Evolutionary conservation across 2,329 filamentous ascomycete genomes (phyloP), one percentile per base, ranked within the genome.

Genomic region (Talaromyces rugulosus): DNA sequence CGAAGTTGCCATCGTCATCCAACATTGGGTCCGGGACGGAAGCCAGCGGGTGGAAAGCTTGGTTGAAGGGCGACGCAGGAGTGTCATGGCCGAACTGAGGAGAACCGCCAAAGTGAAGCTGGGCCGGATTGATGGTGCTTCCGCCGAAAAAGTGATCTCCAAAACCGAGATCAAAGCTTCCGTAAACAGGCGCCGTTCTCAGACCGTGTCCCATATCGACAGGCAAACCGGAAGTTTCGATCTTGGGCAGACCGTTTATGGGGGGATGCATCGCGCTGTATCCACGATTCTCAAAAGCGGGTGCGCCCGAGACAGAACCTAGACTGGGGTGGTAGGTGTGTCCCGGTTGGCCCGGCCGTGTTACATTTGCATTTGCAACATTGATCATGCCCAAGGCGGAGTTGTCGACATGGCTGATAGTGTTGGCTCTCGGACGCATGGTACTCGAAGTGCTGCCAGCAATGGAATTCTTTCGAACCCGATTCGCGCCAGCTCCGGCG

Each of bases 381-480:
- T 65, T 65, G 12, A 73, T 67, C 77, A 95, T 85, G 68, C 89
- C 90, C 74, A 96, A 85, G 47, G 88, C 86, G 59, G 83, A 82
- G 62, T 86, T 85, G 73, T 97, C 95, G 61, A 98, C 87, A 75
- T 98, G 93, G 72, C 93, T 95, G 71, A 99, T 96, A 42, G 95
- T 99, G 74, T 98, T 98, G 60, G 95, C 94, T 69, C 95, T 84
- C 27, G 94, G 95, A 66, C 95, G 85, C 86, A 94, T 93, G 59
- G 83, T 81, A 59, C 78, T 81, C 34, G 79, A 74, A 57, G 78
- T 82, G 27, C 33, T 36, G n/a, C 62, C 62, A 55, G 89, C 92
- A 62, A 96, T 86, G 60, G 95, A 98, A 75, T 94, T 96, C 81
- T 98, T 98, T 64, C 95, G 90, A 61, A 94, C 91, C 63, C 92